A percentile compares a stretch with the other conserved stretches of the same genome.
These are phyloP conservation scores for Trametes cubensis DNA, from an alignment of 768 basidiomycete genomes.

Conservation along the genomic window DNA sequence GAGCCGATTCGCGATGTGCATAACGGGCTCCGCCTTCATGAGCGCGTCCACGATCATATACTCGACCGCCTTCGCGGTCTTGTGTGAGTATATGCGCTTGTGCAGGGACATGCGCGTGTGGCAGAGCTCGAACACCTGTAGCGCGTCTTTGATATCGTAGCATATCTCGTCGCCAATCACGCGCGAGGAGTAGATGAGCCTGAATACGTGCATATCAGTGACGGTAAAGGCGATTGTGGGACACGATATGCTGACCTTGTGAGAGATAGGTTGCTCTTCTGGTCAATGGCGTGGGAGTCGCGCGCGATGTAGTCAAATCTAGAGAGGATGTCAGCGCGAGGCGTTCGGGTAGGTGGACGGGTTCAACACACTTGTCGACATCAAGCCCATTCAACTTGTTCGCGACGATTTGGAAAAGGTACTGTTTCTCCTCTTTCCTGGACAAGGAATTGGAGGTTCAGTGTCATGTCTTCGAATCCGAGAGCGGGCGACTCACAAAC, in stretches of 20 bases:
- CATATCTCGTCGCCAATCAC: conserved; percentile 77
- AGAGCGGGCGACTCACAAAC: conserved; percentile 45
- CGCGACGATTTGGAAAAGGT: conserved; percentile 83
- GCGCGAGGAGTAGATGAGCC: conserved; percentile 73
- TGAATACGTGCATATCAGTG: conserved; percentile 29
- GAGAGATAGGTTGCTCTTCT: conserved; percentile 53
- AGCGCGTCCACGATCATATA: conserved; percentile 85
- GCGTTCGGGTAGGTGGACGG: conserved; percentile 15
- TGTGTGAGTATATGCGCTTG: conserved; percentile 83
- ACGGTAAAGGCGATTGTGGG: background rate
- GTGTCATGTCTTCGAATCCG: background rate
- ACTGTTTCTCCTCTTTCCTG: conserved; percentile 56
- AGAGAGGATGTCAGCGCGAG: background rate
- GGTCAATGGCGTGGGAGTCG: conserved; percentile 74
- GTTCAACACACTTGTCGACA: conserved; percentile 69
- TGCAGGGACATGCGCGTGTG: conserved; percentile 78
- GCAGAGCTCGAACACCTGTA: conserved; percentile 74
- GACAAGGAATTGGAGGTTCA: background rate
- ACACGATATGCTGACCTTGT: conserved; percentile 39
- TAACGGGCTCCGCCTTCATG: conserved; percentile 62
- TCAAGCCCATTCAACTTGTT: conserved; percentile 83
- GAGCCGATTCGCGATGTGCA: conserved; percentile 62
- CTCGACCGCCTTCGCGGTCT: conserved; percentile 79
- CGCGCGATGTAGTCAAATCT: conserved; percentile 85
- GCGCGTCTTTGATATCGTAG: conserved; percentile 81